Evolutionary conservation across 2,329 filamentous ascomycete species (phyloP), one percentile per base, ranked within the genome.

Genomic region (Penicillium corylophilum): DNA sequence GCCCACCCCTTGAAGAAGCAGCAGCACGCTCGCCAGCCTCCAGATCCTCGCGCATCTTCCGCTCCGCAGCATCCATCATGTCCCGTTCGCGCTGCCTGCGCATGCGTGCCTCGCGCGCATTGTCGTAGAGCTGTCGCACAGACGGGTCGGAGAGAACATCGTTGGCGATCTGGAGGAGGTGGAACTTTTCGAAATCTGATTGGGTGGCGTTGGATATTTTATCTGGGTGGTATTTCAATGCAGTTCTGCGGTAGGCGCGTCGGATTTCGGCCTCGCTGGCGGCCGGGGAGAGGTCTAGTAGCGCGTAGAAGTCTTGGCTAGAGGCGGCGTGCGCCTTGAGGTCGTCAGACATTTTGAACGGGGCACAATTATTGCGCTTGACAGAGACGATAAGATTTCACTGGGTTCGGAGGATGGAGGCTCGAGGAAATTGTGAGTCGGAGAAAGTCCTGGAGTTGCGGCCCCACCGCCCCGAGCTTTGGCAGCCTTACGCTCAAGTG

Each of bases 201-300:
- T 75, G 72, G 4, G 87, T 90, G 33, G 80, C 76, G 46, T 82
- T 84, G 57, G 86, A 83, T 49, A 92, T 86, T 75, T 96, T 96
- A 79, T 97, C 93, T 1, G 93, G 93, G 71, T 97, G 93, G 77
- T 92, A 90, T 66, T 90, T 90, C n/a, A 96, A 79, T 3, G 90
- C 90, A 26, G 87, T 86, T 64, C 89, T 89, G 53, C 90, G 84
- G 79, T 93, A 96, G 40, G 90, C 90, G 60, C 88, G 85, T 57
- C 89, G 86, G 64, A 95, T 87, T 56, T 91, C 87, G n/a, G 83
- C 75, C 50, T 87, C 86, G 18, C 80, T 74, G 0, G 86, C 83
- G 16, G 85, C 80, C 18, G 84, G 78, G 50, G 84, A 77, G 44
- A 94, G 78, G 49, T 81, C 82, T 15, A 95, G 82, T 23, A 95